Evolutionary conservation across 108 stramenopile species (phyloP).

Genomic region (Stephanodiscus minutulus): DNA sequence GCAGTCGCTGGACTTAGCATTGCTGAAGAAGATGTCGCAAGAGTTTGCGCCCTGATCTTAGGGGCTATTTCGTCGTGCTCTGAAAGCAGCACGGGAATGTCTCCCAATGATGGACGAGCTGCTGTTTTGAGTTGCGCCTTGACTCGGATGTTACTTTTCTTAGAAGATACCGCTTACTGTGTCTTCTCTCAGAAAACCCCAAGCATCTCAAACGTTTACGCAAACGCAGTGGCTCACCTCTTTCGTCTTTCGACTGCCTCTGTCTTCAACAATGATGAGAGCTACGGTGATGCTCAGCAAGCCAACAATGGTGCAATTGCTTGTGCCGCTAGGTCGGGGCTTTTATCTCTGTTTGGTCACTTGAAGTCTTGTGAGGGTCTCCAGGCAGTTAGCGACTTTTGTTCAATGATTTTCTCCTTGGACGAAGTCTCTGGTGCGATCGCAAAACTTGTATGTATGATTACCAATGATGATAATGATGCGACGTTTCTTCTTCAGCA

Average conservation of each 20-base stretch:
- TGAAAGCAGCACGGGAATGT: conserved; percentile 7
- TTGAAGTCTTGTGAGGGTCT: conserved; percentile 17
- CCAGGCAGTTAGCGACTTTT: conserved; percentile 14
- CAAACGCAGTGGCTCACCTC: conserved; percentile 44
- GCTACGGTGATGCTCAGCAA: conserved; percentile 15
- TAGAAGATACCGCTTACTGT: conserved; percentile 14
- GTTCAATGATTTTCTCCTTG: conserved; percentile 23
- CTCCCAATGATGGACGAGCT: conserved; percentile 12
- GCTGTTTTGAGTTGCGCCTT: conserved; percentile 42
- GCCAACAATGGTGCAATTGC: conserved; percentile 33
- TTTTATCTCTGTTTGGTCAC: conserved; percentile 44
- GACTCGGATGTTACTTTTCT: conserved; percentile 31
- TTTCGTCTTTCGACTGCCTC: conserved; percentile 22
- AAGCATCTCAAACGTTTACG: conserved; percentile 41
- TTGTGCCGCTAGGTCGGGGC: conserved; percentile 45
- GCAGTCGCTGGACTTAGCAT: conserved; percentile 16
- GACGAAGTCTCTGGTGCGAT: conserved; percentile 11
- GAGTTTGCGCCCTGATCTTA: conserved; percentile 33
- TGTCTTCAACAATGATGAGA: conserved; percentile 13
- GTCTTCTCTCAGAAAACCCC: conserved; percentile 26
- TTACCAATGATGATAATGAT: conserved; percentile 50
- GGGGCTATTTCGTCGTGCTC: conserved; percentile 43
- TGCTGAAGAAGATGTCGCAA: conserved; percentile 40
- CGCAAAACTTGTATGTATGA: conserved; percentile 32
- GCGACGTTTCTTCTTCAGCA: conserved; percentile 53